Evolutionary conservation across 164 flowering plant species (phyloP).

Genomic region (Echeveria elegans): DNA sequence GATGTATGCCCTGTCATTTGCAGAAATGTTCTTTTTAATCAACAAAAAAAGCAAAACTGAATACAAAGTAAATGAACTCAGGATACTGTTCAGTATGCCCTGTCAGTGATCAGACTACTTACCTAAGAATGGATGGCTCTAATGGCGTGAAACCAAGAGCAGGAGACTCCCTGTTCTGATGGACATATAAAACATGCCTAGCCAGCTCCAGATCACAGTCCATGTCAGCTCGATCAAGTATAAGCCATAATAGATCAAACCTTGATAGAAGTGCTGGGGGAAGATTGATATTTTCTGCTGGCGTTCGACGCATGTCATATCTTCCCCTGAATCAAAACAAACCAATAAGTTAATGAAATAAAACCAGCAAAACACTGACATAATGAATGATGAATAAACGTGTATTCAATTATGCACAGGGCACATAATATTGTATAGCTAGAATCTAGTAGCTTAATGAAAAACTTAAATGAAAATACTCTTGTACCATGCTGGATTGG

Average conservation of each 20-base stretch:
- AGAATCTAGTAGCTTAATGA: not conserved
- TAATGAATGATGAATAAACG: not conserved
- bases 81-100: not conserved
- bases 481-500: constrained; percentile 94
- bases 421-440: not conserved
- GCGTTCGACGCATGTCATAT: constrained; percentile 92
- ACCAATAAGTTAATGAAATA: not conserved
- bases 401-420: not conserved
- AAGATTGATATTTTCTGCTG: constrained; percentile 98
- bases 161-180: constrained; percentile 86
- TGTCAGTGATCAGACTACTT: constrained; percentile 11
- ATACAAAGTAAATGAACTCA: not conserved
- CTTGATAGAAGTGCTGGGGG: constrained; percentile 98
- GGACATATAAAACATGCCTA: constrained; percentile 87
- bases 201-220: constrained; percentile 97
- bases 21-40: not conserved
- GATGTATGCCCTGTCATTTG: constrained; percentile 64
- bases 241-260: constrained; percentile 95
- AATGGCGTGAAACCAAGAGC: constrained; percentile 95
- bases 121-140: constrained; percentile 90
- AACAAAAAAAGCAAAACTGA: not conserved
- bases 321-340: constrained; percentile 69
- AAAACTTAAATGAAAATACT: not conserved
- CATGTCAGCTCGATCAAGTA: constrained; percentile 96
- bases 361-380: not conserved